These are phyloP conservation scores for Xylaria arbuscula DNA, from an alignment of 2,329 filamentous ascomycete genomes.

Conservation along the genomic window DNA sequence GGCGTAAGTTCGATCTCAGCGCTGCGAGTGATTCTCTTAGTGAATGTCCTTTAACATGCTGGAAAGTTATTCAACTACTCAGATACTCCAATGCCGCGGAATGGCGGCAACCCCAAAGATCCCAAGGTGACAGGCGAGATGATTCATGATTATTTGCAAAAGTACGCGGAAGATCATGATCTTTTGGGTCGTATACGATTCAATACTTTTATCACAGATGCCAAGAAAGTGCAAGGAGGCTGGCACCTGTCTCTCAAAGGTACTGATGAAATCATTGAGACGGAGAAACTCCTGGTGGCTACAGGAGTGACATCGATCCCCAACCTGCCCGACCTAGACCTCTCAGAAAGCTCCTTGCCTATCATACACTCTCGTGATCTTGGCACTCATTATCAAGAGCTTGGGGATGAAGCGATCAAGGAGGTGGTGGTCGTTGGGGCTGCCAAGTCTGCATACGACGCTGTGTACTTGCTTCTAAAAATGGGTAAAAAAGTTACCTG, in stretches of 20 bases:
- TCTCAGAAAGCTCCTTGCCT: conserved; percentile 34
- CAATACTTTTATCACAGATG: conserved; percentile 42
- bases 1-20: conserved; percentile 36
- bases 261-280: conserved; percentile 36
- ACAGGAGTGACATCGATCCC: conserved; percentile 49
- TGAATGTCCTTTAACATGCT: conserved; percentile 18
- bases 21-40: neutral
- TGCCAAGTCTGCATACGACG: conserved; percentile 47
- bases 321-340: conserved; percentile 40
- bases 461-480: conserved; percentile 44
- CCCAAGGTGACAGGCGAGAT: conserved; percentile 45
- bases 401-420: conserved; percentile 31
- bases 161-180: conserved; percentile 45
- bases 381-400: conserved; percentile 36
- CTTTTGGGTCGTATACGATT: conserved; percentile 44
- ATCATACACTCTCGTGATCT: conserved; percentile 44
- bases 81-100: conserved; percentile 42
- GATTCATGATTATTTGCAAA: conserved; percentile 45
- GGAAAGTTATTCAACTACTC: conserved; percentile 45
- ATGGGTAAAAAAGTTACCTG: conserved; percentile 45
- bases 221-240: conserved; percentile 33
- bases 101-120: conserved; percentile 40
- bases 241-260: conserved; percentile 39
- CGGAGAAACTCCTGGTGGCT: conserved; percentile 49
- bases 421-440: conserved; percentile 43